A percentile compares a stretch with the other conserved stretches of the same genome.
Evolutionary conservation across 306 rosid species (phyloP).

Genomic region (Corylus heterophylla): DNA sequence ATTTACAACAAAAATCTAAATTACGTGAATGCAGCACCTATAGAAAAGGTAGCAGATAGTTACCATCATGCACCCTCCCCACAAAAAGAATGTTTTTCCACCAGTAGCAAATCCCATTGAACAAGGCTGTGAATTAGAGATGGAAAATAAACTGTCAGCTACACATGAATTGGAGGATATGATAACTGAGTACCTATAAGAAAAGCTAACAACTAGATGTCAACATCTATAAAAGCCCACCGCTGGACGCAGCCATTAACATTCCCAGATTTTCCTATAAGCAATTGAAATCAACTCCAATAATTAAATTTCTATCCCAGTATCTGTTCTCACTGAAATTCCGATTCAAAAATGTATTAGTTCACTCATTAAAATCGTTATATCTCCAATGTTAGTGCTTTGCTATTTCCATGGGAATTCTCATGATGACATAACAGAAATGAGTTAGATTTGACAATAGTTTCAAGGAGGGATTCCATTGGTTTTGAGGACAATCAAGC

Average conservation of each 20-base stretch:
- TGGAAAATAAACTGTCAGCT: constrained; percentile 15
- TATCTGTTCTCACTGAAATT: constrained; percentile 1
- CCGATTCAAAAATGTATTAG: background rate
- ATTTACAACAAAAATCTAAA: constrained; percentile 22
- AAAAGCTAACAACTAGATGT: constrained; percentile 11
- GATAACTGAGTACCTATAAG: background rate
- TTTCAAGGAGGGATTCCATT: background rate
- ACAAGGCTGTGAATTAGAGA: constrained; percentile 70
- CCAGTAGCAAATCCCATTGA: constrained; percentile 99
- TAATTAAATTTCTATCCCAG: background rate
- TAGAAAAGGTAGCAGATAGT: constrained; percentile 41
- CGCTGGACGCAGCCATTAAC: background rate
- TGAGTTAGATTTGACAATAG: background rate
- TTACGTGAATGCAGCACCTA: constrained; percentile 11
- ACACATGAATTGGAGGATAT: constrained; percentile 6
- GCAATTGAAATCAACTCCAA: background rate
- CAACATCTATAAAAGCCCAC: constrained; percentile 7
- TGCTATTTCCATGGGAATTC: background rate
- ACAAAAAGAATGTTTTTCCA: constrained; percentile 92
- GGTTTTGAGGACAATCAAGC: background rate
- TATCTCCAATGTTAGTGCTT: background rate
- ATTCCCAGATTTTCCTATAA: background rate
- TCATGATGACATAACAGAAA: constrained; percentile 1
- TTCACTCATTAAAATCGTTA: background rate
- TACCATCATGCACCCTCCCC: constrained; percentile 99